Base-by-base conservation (phyloP, 768 basidiomycete species). In the Agaricus subrufescens region DNA sequence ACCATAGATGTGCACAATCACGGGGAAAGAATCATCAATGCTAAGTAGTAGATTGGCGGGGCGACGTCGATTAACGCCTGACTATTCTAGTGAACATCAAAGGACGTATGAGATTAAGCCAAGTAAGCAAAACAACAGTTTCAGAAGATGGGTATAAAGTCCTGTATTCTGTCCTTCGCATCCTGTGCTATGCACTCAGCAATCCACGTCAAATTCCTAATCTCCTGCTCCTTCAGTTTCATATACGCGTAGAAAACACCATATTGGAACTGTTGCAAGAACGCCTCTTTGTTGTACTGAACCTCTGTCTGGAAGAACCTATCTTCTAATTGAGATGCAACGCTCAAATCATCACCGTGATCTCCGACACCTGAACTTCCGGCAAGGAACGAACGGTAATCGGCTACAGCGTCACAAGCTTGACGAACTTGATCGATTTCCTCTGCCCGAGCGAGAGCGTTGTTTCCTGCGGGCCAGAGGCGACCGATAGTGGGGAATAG, bases 141-240 rank as follows among this genome's bases (percentile, higher is more conserved):
- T 84, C 74, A 94, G 69, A 93, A 93, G 60, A 93, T 88, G 63
- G 91, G 87, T 78, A 95, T 94, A 73, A 87, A 94, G 73, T 96
- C 93, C 67, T 93, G 86, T 74, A 98, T 94, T 74, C 96, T 85
- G 66, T 97, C 92, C 71, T 87, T 86, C 44, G 94, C 94, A 73
- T 96, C 88, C 76, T 98, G 96, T 8, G 94, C 94, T 63, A 98
- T 97, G 71, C 96, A 98, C 75, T 98, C 96, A 53, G 94, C 93
- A 72, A 97, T 94, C 92, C 91, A 94, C 29, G 89, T 91, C 63
- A 94, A 64, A 64, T 89, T 92, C 60, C 91, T 78, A 59, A 93
- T 89, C 73, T 94, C 91, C 75, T 92, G 89, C 72, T 94, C 91
- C 76, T 91, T 92, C 72, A 93, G 73, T 73, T 91, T 92, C 71